phyloP scores from a whole-genome alignment of 768 basidiomycete genomes.

The Collybia mongolica region DNA sequence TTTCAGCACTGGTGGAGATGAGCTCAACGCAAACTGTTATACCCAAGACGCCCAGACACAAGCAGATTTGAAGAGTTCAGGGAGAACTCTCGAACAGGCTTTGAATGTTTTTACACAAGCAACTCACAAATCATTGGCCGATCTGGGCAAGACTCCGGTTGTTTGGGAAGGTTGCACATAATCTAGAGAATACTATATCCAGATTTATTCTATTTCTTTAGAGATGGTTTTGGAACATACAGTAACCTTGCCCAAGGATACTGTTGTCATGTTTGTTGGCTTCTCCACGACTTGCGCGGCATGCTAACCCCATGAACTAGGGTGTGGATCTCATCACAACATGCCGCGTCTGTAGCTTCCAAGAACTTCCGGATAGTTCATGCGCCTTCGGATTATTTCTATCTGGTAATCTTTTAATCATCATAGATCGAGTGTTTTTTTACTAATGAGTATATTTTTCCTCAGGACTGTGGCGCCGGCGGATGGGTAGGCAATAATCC shows the following conservation, averaged over 20 bases:
- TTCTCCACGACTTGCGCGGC: not conserved
- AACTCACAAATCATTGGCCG: slow-evolving; percentile 52
- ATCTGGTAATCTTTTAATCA: slow-evolving; percentile 44
- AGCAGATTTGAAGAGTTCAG: slow-evolving; percentile 44
- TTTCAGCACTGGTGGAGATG: slow-evolving; percentile 83
- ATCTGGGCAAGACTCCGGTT: slow-evolving; percentile 66
- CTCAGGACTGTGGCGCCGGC: slow-evolving; percentile 68
- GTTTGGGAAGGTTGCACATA: slow-evolving; percentile 58
- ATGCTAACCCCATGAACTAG: slow-evolving; percentile 22
- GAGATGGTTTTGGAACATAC: slow-evolving; percentile 64
- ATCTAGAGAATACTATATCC: not conserved
- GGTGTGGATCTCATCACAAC: slow-evolving; percentile 69
- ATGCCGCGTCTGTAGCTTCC: slow-evolving; percentile 55
- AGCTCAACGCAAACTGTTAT: slow-evolving; percentile 71
- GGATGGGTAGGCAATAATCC: slow-evolving; percentile 60
- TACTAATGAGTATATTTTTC: slow-evolving; percentile 15
- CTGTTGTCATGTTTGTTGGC: slow-evolving; percentile 52
- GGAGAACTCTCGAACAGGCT: slow-evolving; percentile 60
- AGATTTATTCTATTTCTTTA: slow-evolving; percentile 31
- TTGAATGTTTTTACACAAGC: slow-evolving; percentile 57
- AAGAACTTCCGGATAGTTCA: slow-evolving; percentile 66
- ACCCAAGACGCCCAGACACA: slow-evolving; percentile 59
- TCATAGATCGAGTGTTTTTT: not conserved
- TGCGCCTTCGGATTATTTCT: slow-evolving; percentile 76
- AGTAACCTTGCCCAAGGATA: slow-evolving; percentile 42